Evolutionary conservation across 139 green algal genomes (phyloP), one percentile per base, ranked within the genome.

Genomic region (Closterium sp.): DNA sequence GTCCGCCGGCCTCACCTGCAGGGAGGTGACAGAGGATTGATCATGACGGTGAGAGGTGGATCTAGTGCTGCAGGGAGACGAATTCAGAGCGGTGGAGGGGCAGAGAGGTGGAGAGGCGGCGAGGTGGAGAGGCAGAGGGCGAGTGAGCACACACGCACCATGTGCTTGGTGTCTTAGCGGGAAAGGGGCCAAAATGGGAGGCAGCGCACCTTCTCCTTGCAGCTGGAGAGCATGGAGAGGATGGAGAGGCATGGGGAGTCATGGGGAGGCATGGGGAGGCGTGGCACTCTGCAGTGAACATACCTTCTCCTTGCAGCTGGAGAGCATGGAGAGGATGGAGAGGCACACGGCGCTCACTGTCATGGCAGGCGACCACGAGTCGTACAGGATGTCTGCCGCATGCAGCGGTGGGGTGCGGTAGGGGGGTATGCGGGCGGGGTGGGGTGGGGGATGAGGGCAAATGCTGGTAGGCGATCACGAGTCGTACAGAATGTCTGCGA

Each of bases 241-340:
- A 30, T 42, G 29, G 29, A 50, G 86, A 89, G 31, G 45, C 27
- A 89, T 28, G 86, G 31, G 5, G 29, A 32, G 21, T 10, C n/a
- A 27, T 89, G 86, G 21, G 6, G 86, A 28, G 9, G n/a, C n/a
- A 27, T 28, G 5, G 21, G 4, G 31, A 50, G 4, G 31, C n/a
- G 45, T 30, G 29, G 30, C 6, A 7, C n/a, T 11, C 22, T 21
- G 27, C 79, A 92, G 86, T n/a, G 30, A 29, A 4, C 17, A 13
- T 31, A 95, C 94, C 92, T 97, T 97, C 2, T 97, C 95, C 5
- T 94, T 97, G 93, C 96, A 97, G 62, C 93, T 97, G 7, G 97
- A 97, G n/a, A 99, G 97, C 97, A 99, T 99, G 70, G 96, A 98
- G 6, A 96, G 91, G 19, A 98, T 94, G 2, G 94, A 97, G 31